phyloP scores from a whole-genome alignment of 1,284 basidiomycete species.

The Trichosporon asahii region DNA sequence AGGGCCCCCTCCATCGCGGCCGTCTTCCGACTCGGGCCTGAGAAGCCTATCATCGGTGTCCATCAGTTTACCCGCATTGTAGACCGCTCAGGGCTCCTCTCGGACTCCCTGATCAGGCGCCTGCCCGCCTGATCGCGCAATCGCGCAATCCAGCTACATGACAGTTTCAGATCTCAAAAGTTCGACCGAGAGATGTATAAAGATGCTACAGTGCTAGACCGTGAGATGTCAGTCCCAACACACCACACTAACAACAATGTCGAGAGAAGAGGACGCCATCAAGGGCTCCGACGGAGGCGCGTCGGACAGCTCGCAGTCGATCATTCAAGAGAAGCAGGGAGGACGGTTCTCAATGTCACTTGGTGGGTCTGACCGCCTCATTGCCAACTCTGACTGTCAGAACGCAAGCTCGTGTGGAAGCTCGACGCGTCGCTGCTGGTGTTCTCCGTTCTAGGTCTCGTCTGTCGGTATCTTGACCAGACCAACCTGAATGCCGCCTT shows the following conservation, averaged over 20 bases:
- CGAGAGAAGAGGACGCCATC: background rate
- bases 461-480: constrained; percentile 9
- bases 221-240: background rate
- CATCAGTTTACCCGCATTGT: background rate
- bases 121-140: background rate
- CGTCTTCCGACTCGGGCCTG: background rate
- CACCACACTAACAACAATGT: background rate
- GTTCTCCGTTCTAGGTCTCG: constrained; percentile 10
- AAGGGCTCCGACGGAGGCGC: background rate
- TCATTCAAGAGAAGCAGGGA: background rate
- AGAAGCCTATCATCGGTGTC: background rate
- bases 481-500: constrained; percentile 39
- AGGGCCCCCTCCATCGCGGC: background rate
- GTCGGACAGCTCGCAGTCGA: background rate
- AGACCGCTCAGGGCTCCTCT: background rate
- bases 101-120: background rate
- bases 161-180: background rate
- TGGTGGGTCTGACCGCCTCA: background rate
- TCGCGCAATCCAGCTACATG: background rate
- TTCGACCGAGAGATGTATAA: background rate
- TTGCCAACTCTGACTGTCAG: background rate
- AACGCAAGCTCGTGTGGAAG: constrained; percentile 1
- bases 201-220: background rate
- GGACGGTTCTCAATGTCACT: background rate
- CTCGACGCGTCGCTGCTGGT: constrained; percentile 19